Evolutionary conservation across 352 stramenopile genomes (phyloP).

Genomic region (Phytophthora sp.): DNA sequence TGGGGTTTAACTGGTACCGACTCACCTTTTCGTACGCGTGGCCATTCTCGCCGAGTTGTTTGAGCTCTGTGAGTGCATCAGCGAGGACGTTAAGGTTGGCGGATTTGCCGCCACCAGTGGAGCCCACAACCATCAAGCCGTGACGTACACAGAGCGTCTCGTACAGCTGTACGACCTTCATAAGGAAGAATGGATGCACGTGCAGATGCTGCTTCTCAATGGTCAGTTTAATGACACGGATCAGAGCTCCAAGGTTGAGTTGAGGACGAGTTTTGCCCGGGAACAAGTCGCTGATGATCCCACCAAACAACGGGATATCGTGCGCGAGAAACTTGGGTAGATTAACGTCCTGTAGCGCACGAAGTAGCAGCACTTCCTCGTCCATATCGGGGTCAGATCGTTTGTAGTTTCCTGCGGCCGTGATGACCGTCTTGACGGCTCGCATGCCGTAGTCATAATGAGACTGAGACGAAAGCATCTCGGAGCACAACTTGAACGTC

Average conservation of each 20-base stretch:
- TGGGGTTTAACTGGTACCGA: constrained; percentile 93
- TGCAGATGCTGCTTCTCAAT: constrained; percentile 87
- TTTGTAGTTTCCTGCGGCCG: constrained; percentile 95
- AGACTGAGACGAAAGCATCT: constrained; percentile 94
- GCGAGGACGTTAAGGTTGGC: constrained; percentile 87
- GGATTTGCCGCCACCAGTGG: constrained; percentile 93
- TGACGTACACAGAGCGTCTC: constrained; percentile 95
- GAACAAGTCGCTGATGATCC: constrained; percentile 95
- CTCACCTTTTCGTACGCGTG: constrained; percentile 89
- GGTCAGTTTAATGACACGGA: constrained; percentile 88
- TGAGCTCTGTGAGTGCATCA: constrained; percentile 87
- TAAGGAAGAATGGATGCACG: constrained; percentile 91
- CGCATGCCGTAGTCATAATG: constrained; percentile 98
- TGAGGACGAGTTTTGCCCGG: constrained; percentile 88
- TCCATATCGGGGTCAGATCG: constrained; percentile 92
- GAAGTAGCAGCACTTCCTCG: constrained; percentile 93
- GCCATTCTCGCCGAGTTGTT: constrained; percentile 74
- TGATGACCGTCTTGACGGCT: constrained; percentile 96
- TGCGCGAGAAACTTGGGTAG: constrained; percentile 96
- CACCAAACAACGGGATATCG: constrained; percentile 94
- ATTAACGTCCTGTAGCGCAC: constrained; percentile 95
- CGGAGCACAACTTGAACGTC: constrained; percentile 95
- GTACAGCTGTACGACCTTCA: constrained; percentile 95
- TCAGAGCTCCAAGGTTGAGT: constrained; percentile 90
- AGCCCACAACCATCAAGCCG: constrained; percentile 95